These are phyloP conservation scores for Yamadazyma sp. DNA, from an alignment of 805 yeast genomes.

Conservation along the genomic window DNA sequence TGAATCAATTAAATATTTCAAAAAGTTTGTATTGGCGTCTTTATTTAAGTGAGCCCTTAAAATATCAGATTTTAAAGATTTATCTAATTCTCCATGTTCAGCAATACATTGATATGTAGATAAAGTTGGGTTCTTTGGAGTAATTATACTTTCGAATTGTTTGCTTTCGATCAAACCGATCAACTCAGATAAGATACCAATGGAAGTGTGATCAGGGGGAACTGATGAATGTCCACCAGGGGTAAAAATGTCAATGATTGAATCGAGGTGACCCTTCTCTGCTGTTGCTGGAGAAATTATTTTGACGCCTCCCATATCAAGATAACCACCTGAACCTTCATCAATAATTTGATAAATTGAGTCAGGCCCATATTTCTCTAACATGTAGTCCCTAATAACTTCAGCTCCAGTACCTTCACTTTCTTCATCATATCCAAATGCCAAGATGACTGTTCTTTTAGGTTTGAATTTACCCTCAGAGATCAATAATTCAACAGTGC, in stretches of 20 bases:
- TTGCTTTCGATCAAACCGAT: slow-evolving; percentile 34
- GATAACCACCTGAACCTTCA: slow-evolving; percentile 29
- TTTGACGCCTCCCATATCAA: slow-evolving; percentile 27
- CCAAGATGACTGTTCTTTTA: slow-evolving; percentile 38
- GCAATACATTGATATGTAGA: slow-evolving; percentile 44
- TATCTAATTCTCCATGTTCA: slow-evolving; percentile 37
- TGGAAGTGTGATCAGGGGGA: slow-evolving; percentile 49
- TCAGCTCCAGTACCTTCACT: slow-evolving; percentile 37
- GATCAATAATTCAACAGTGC: slow-evolving; percentile 29
- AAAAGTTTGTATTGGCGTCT: slow-evolving; percentile 33
- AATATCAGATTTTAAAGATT: slow-evolving; percentile 28
- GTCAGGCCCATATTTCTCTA: slow-evolving; percentile 35
- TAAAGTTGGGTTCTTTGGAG: slow-evolving; percentile 42
- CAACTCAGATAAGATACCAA: slow-evolving; percentile 44
- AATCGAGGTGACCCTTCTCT: slow-evolving; percentile 46
- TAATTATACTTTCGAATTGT: slow-evolving; percentile 34
- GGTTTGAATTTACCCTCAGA: slow-evolving; percentile 34
- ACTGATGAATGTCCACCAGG: slow-evolving; percentile 52
- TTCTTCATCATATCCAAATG: slow-evolving; percentile 52
- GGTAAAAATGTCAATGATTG: slow-evolving; percentile 35
- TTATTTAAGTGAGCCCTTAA: slow-evolving; percentile 32
- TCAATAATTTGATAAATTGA: slow-evolving; percentile 44
- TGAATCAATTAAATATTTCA: slow-evolving; percentile 28
- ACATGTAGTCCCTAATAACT: slow-evolving; percentile 30
- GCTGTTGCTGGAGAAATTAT: slow-evolving; percentile 45